phyloP scores from a whole-genome alignment of 495 filamentous ascomycete species.

The Penicillium chermesinum region DNA sequence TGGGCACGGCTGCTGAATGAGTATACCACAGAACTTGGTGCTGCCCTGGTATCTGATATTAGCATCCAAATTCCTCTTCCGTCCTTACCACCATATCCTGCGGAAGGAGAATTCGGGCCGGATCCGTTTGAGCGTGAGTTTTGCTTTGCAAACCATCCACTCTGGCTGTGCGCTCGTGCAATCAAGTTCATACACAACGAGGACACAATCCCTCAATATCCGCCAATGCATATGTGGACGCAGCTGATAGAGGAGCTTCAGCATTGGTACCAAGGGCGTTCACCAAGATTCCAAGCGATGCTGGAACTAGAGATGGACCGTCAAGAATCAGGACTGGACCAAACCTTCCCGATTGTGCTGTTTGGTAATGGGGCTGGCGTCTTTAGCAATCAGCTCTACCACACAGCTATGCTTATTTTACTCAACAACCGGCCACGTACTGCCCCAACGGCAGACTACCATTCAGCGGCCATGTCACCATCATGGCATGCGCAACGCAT shows the following conservation, averaged over 20 bases:
- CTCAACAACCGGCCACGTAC: slow-evolving; percentile 34
- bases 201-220: slow-evolving; percentile 11
- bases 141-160: slow-evolving; percentile 22
- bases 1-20: background rate
- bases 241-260: slow-evolving; percentile 25
- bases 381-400: slow-evolving; percentile 39
- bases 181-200: slow-evolving; percentile 20
- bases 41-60: slow-evolving; percentile 24
- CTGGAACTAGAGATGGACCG: slow-evolving; percentile 21
- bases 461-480: slow-evolving; percentile 22
- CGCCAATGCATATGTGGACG: slow-evolving; percentile 19
- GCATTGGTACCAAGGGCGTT: slow-evolving; percentile 32
- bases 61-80: slow-evolving; percentile 21
- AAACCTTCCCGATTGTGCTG: slow-evolving; percentile 33
- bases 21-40: slow-evolving; percentile 20
- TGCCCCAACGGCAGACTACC: slow-evolving; percentile 13
- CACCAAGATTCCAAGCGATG: slow-evolving; percentile 31
- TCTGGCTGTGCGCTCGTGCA: slow-evolving; percentile 29
- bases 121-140: slow-evolving; percentile 22
- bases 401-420: slow-evolving; percentile 39
- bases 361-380: slow-evolving; percentile 37
- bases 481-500: slow-evolving; percentile 36
- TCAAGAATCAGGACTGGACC: slow-evolving; percentile 9
- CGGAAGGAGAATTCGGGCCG: slow-evolving; percentile 5
- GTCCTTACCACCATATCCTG: slow-evolving; percentile 13